Base-by-base conservation (phyloP, 1,284 basidiomycete species). In the Sporisorium graminicola region DNA sequence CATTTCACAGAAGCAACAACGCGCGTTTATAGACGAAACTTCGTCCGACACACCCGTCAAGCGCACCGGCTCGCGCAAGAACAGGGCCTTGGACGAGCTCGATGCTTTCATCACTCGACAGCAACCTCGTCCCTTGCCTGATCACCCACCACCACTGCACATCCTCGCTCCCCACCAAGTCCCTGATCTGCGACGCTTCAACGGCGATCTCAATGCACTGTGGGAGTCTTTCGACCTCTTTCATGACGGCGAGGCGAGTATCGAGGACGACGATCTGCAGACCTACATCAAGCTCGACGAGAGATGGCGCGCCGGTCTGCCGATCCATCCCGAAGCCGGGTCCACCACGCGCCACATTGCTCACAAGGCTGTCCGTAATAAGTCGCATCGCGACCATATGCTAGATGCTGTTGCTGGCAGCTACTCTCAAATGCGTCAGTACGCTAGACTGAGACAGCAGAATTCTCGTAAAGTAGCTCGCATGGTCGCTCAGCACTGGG, bases 401-500 rank as follows among this genome's bases (percentile, higher is more conserved):
- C 64, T 83, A 18, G 79, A 79, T 10, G 71, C 67, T 9, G 65
- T 78, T 1, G 42, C 60, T 8, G 22, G 46, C 10, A 67, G 64
- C 44, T 75, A 81, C 22, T 46, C 62, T n/a, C 66, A 65, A 31
- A 76, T 79, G 68, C 78, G 79, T 1, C 77, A 78, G 18, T 44
- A 86, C 49, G 60, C 77, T 51, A 87, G 87, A 65, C 76, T 81
- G 2, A 78, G 84, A 37, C 80, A 86, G 12, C 85, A 86, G 6
- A 51, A 77, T 6, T 78, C 82, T 55, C 86, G 85, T 65, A 86
- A 91, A 80, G 89, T 94, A 49, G 91, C 93, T 2, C 88, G 88
- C 53, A 91, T 91, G 83, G 87, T 97, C 18, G 88, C 90, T 64
- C 88, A 86, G n/a, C 91, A 96, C 84, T 97, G 94, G 91, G 93